Conservation (phyloP, 2,329 filamentous ascomycete species). For the Paecilomyces dactylethromorphus region DNA sequence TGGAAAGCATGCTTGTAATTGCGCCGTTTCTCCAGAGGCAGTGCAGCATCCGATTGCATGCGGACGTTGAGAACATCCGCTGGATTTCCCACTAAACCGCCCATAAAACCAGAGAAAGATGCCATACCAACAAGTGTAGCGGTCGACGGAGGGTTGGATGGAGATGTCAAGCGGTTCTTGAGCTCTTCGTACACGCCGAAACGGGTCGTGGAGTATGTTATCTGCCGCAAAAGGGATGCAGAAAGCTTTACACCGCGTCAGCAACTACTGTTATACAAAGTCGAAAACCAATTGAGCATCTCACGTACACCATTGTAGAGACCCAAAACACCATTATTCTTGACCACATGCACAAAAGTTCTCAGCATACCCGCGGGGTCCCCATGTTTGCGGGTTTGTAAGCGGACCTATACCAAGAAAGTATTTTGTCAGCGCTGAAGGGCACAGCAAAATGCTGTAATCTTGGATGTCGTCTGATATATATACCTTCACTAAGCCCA, state of each 20-base stretch:
- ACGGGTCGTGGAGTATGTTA: constrained; percentile 92
- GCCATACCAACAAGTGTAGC: constrained; percentile 76
- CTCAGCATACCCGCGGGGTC: constrained; percentile 74
- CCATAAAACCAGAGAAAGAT: constrained; percentile 74
- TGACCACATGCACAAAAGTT: constrained; percentile 77
- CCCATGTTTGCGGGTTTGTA: constrained; percentile 75
- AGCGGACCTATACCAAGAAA: constrained; percentile 57
- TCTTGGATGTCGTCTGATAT: constrained; percentile 2
- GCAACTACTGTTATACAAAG: not conserved
- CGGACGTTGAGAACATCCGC: constrained; percentile 96
- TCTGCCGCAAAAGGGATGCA: constrained; percentile 84
- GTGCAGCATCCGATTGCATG: constrained; percentile 88
- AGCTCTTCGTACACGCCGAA: constrained; percentile 96
- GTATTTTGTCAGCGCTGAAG: constrained; percentile 7
- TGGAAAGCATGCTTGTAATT: constrained; percentile 89
- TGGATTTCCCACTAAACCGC: constrained; percentile 85
- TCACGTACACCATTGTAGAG: constrained; percentile 71
- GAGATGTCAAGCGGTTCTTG: constrained; percentile 61
- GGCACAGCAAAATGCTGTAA: constrained; percentile 5
- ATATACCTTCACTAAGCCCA: constrained; percentile 49
- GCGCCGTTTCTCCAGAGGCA: constrained; percentile 65
- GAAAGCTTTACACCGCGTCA: constrained; percentile 53
- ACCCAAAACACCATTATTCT: constrained; percentile 66
- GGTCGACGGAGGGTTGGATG: constrained; percentile 56
- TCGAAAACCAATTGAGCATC: not conserved